A percentile compares a stretch with the other conserved stretches of the same genome.
phyloP scores from a whole-genome alignment of 352 stramenopile genomes.

The Phytophthora pinifolia region DNA sequence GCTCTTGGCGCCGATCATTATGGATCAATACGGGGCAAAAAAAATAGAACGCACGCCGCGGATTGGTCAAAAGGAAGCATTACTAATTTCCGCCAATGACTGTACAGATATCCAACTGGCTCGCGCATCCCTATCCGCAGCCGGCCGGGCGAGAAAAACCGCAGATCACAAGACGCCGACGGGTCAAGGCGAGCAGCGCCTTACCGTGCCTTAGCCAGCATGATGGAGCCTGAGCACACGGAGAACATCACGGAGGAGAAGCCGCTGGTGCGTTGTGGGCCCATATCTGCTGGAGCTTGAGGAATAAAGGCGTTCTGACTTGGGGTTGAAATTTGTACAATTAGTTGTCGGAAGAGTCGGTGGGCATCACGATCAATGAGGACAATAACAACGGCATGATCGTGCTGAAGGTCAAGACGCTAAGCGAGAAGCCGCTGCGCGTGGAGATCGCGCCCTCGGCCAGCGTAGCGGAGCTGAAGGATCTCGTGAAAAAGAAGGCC shows the following conservation, averaged over 20 bases:
- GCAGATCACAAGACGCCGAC: too few relatives aligned
- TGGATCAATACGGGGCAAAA: background rate
- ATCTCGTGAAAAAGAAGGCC: conserved; percentile 71
- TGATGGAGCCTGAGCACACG: conserved; percentile 68
- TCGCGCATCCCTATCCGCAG: conserved; percentile 26
- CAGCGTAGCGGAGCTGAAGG: conserved; percentile 71
- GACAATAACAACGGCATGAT: conserved; percentile 42
- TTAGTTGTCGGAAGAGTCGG: conserved; percentile 46
- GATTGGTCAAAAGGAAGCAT: conserved; percentile 21
- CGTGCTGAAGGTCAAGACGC: conserved; percentile 83
- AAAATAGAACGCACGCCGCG: background rate
- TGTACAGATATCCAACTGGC: conserved; percentile 37
- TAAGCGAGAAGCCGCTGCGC: conserved; percentile 82
- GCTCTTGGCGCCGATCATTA: background rate
- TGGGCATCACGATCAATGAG: conserved; percentile 60
- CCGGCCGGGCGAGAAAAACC: conserved; percentile 13
- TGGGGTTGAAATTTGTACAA: conserved; percentile 1
- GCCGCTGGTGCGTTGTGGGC: conserved; percentile 39
- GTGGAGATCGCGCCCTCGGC: conserved; percentile 70
- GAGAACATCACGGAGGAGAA: conserved; percentile 65
- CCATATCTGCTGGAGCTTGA: background rate
- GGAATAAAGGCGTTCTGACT: conserved; percentile 4
- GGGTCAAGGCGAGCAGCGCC: conserved; percentile 19
- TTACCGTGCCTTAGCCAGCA: conserved; percentile 17
- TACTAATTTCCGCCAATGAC: conserved; percentile 25